A percentile compares a stretch with the other conserved stretches of the same genome.
These are phyloP conservation scores for Xanthoconium separans DNA, from an alignment of 1,284 basidiomycete genomes.

Conservation along the genomic window DNA sequence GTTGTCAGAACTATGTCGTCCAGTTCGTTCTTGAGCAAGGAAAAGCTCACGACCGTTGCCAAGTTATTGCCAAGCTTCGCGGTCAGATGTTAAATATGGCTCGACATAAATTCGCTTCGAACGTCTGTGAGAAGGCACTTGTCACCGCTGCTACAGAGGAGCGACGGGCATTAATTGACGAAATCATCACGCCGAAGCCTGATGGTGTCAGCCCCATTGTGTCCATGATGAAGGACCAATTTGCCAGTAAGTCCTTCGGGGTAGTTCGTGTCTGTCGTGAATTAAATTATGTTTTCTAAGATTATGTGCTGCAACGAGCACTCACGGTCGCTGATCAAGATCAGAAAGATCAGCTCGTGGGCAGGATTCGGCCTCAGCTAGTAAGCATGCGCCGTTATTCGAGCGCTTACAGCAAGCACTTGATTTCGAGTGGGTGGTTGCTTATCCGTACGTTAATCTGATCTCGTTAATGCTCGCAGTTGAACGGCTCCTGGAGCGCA, in stretches of 20 bases:
- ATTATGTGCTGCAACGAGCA: slow-evolving; percentile 82
- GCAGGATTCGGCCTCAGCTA: slow-evolving; percentile 65
- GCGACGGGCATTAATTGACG: slow-evolving; percentile 72
- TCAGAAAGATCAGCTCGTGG: slow-evolving; percentile 66
- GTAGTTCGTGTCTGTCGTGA: neutral
- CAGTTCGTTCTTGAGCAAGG: slow-evolving; percentile 92
- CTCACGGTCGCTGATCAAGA: slow-evolving; percentile 68
- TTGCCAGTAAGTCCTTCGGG: slow-evolving; percentile 65
- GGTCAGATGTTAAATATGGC: slow-evolving; percentile 81
- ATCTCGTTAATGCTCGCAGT: slow-evolving; percentile 41
- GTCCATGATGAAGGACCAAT: slow-evolving; percentile 90
- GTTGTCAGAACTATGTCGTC: slow-evolving; percentile 83
- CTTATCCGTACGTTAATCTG: neutral
- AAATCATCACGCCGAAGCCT: slow-evolving; percentile 69
- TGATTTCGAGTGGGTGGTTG: slow-evolving; percentile 65
- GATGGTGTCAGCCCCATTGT: slow-evolving; percentile 66
- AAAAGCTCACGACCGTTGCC: slow-evolving; percentile 62
- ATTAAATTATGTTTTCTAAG: slow-evolving; percentile 36
- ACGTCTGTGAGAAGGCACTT: slow-evolving; percentile 94
- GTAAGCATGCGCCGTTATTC: slow-evolving; percentile 69
- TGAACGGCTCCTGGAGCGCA: slow-evolving; percentile 62
- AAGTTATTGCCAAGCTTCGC: slow-evolving; percentile 71
- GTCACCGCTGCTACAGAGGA: slow-evolving; percentile 62
- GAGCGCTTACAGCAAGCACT: slow-evolving; percentile 74
- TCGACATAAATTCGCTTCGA: slow-evolving; percentile 95